phyloP scores from a whole-genome alignment of 257 asterid species.

The Lithospermum erythrorhizon region DNA sequence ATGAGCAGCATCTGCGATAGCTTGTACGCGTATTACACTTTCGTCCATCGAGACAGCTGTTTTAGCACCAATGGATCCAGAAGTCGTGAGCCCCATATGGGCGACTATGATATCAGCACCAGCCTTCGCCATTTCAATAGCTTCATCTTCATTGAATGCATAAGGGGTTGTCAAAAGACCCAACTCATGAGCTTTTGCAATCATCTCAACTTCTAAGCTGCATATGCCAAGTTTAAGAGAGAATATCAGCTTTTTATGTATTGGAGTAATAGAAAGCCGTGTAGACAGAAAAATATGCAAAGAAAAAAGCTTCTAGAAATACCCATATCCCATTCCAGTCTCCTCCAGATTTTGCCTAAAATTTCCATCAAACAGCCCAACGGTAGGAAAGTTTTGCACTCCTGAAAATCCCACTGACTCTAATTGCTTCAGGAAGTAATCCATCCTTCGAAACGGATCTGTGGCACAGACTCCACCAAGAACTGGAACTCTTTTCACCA shows the following conservation, averaged over 20 bases:
- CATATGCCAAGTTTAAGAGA: slow-evolving; percentile 11
- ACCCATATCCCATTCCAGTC: slow-evolving; percentile 98
- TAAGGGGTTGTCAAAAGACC: slow-evolving; percentile 95
- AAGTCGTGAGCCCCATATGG: slow-evolving; percentile 95
- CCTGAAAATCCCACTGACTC: slow-evolving; percentile 87
- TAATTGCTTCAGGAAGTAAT: slow-evolving; percentile 83
- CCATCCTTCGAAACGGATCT: slow-evolving; percentile 92
- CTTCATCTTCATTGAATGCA: slow-evolving; percentile 85
- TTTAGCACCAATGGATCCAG: slow-evolving; percentile 92
- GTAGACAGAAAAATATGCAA: slow-evolving; percentile 1
- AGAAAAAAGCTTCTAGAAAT: slow-evolving; percentile 3
- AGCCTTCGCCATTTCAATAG: slow-evolving; percentile 76
- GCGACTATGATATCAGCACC: slow-evolving; percentile 98
- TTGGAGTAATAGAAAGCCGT: slow-evolving; percentile 3
- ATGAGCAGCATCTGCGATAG: slow-evolving; percentile 89
- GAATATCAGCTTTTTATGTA: not conserved
- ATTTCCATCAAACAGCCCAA: slow-evolving; percentile 89
- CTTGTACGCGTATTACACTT: slow-evolving; percentile 77
- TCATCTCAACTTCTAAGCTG: slow-evolving; percentile 97
- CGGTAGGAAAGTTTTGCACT: slow-evolving; percentile 96
- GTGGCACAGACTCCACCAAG: slow-evolving; percentile 98
- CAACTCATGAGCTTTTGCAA: slow-evolving; percentile 78
- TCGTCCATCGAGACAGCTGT: slow-evolving; percentile 73
- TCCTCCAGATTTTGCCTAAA: slow-evolving; percentile 89
- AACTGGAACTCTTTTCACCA: slow-evolving; percentile 83